These are phyloP conservation scores for Metschnikowia bowlesiae DNA, from an alignment of 805 yeast species.

Conservation along the genomic window DNA sequence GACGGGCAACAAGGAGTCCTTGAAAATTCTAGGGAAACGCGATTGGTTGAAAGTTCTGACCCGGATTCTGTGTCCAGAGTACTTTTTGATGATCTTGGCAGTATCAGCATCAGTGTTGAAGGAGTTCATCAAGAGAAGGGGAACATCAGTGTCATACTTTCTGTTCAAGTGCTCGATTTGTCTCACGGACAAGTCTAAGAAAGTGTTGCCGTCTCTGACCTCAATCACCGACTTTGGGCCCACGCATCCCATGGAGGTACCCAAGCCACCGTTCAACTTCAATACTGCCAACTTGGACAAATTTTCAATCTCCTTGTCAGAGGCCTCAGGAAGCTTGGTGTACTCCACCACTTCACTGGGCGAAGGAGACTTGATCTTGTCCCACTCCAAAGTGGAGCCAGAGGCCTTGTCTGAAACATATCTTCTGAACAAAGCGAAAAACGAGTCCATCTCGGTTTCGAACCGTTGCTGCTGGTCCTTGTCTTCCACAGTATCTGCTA, in stretches of 20 bases:
- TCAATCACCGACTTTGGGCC: conserved; percentile 98
- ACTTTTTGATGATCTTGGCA: conserved; percentile 90
- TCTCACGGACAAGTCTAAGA: conserved; percentile 90
- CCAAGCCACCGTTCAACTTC: conserved; percentile 96
- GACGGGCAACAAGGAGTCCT: conserved; percentile 94
- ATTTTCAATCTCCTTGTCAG: conserved; percentile 34
- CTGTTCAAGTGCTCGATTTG: conserved; percentile 95
- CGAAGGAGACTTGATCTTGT: conserved; percentile 86
- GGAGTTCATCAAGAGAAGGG: conserved; percentile 95
- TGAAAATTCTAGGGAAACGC: conserved; percentile 92
- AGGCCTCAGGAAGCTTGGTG: conserved; percentile 37
- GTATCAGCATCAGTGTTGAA: conserved; percentile 97
- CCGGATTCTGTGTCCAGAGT: conserved; percentile 92
- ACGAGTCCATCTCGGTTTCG: conserved; percentile 90
- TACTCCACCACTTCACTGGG: conserved; percentile 87
- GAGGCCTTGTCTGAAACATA: conserved; percentile 86
- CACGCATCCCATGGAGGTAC: conserved; percentile 99
- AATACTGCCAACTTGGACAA: conserved; percentile 87
- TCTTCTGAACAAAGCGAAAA: conserved; percentile 89
- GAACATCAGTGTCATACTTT: conserved; percentile 87
- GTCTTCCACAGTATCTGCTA: conserved; percentile 76
- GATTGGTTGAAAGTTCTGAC: conserved; percentile 97
- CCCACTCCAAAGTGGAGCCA: conserved; percentile 87
- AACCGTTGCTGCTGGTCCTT: conserved; percentile 50
- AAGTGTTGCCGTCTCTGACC: conserved; percentile 97